phyloP scores from a whole-genome alignment of 169 alveolate genomes.

The Cryptosporidium bovis region DNA sequence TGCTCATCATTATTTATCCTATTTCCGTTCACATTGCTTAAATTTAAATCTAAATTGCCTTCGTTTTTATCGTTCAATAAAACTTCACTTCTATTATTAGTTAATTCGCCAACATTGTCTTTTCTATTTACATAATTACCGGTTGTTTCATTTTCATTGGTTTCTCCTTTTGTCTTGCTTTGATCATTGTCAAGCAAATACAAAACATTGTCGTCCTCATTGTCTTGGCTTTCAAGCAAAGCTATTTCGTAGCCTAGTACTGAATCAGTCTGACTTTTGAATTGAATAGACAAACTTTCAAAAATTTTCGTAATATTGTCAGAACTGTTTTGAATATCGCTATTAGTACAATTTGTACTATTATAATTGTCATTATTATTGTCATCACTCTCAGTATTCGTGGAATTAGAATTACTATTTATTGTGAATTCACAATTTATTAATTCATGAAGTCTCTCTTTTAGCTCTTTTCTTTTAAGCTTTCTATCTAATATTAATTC shows the following conservation, averaged over 20 bases:
- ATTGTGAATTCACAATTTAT: slow-evolving; percentile 30
- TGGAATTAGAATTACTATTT: neutral
- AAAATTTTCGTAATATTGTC: neutral
- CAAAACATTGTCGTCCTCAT: slow-evolving; percentile 16
- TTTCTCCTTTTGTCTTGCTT: neutral
- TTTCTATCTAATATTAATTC: slow-evolving; percentile 27
- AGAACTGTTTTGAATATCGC: neutral
- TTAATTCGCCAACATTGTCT: no score
- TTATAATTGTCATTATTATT: no score
- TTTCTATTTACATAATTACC: no score
- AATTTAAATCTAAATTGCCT: no score
- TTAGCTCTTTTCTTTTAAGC: slow-evolving; percentile 9
- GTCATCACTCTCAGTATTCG: no score
- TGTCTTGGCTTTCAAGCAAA: slow-evolving; percentile 2
- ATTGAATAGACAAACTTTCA: neutral
- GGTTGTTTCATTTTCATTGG: no score
- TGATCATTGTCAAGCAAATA: neutral
- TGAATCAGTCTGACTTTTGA: slow-evolving; percentile 23
- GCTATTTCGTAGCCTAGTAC: slow-evolving; percentile 32
- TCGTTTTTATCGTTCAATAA: no score
- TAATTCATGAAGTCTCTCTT: slow-evolving; percentile 8
- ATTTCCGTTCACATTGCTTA: no score
- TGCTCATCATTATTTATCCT: no score
- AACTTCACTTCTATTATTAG: no score
- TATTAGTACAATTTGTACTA: neutral